A percentile compares a stretch with the other conserved stretches of the same genome.
phyloP scores from a whole-genome alignment of 2,329 filamentous ascomycete genomes.

The Aspergillus sp. region DNA sequence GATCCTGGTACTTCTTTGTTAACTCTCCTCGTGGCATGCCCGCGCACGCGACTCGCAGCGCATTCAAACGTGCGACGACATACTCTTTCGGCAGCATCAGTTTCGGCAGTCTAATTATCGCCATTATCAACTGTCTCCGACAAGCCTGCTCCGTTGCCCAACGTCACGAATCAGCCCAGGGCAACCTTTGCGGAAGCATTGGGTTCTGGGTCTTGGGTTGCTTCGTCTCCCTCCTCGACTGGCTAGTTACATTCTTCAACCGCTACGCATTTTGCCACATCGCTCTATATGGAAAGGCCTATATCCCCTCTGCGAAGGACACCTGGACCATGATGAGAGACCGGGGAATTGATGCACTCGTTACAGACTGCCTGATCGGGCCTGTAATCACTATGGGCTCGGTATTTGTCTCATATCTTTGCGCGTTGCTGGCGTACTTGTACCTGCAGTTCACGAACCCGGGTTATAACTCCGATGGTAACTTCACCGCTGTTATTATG shows the following conservation, averaged over 20 bases:
- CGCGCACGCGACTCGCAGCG: conserved; percentile 76
- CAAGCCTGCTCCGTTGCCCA: conserved; percentile 79
- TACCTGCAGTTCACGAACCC: conserved; percentile 82
- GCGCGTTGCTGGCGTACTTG: conserved; percentile 78
- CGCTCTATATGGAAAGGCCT: conserved; percentile 86
- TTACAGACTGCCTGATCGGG: conserved; percentile 83
- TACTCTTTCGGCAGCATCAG: conserved; percentile 92
- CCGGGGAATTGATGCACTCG: conserved; percentile 83
- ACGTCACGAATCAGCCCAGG: conserved; percentile 62
- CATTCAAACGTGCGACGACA: conserved; percentile 76
- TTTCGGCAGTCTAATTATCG: conserved; percentile 80
- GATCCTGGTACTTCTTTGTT: conserved; percentile 85
- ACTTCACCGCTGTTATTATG: conserved; percentile 74
- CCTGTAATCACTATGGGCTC: conserved; percentile 73
- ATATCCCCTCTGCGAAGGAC: conserved; percentile 81
- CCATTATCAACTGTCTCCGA: conserved; percentile 80
- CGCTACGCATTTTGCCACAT: conserved; percentile 92
- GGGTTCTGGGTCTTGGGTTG: conserved; percentile 76
- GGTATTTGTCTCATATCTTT: conserved; percentile 80
- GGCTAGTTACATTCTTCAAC: conserved; percentile 86
- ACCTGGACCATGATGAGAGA: conserved; percentile 91
- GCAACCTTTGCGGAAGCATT: conserved; percentile 66
- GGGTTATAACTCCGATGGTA: conserved; percentile 67
- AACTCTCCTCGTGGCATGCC: conserved; percentile 65
- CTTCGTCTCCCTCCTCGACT: conserved; percentile 74